Evolutionary conservation across 2,329 filamentous ascomycete species (phyloP).

Genomic region (Cryphonectria nitschkei): DNA sequence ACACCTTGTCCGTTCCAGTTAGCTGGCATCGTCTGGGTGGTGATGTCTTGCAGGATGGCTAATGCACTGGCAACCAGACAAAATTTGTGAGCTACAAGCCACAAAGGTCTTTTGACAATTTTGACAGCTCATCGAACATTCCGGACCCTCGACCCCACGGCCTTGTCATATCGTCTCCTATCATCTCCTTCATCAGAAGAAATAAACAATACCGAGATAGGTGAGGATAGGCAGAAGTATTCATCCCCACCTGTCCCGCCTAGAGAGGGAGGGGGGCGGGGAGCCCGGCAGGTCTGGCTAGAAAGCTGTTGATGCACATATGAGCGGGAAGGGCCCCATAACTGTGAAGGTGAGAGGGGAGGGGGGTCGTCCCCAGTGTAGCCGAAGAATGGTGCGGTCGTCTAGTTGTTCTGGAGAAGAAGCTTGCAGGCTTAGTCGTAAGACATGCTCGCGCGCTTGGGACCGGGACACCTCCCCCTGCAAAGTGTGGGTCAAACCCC

Average conservation of each 20-base stretch:
- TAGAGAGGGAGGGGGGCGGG: neutral
- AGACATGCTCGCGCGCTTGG: neutral
- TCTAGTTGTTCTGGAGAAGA: neutral
- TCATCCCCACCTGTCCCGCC: neutral
- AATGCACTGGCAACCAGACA: constrained; percentile 15
- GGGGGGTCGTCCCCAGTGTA: neutral
- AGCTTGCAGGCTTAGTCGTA: neutral
- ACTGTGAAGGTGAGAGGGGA: neutral
- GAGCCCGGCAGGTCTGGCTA: constrained; percentile 5
- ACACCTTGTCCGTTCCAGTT: constrained; percentile 20
- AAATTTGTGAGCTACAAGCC: constrained; percentile 22
- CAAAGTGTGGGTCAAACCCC: constrained; percentile 11
- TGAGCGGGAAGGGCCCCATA: neutral
- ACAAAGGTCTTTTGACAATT: constrained; percentile 16
- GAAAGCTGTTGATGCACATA: neutral
- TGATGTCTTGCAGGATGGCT: constrained; percentile 5
- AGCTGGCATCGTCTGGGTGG: constrained; percentile 15
- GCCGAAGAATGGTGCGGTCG: neutral
- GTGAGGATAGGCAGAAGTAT: neutral
- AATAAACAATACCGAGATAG: neutral
- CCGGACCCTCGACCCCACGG: neutral
- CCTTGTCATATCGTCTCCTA: neutral
- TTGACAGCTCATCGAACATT: constrained; percentile 19
- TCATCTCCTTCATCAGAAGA: constrained; percentile 7
- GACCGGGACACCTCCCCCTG: constrained; percentile 1